phyloP scores from a whole-genome alignment of 176 grass and related monocot species.

The Ensete ventricosum region DNA sequence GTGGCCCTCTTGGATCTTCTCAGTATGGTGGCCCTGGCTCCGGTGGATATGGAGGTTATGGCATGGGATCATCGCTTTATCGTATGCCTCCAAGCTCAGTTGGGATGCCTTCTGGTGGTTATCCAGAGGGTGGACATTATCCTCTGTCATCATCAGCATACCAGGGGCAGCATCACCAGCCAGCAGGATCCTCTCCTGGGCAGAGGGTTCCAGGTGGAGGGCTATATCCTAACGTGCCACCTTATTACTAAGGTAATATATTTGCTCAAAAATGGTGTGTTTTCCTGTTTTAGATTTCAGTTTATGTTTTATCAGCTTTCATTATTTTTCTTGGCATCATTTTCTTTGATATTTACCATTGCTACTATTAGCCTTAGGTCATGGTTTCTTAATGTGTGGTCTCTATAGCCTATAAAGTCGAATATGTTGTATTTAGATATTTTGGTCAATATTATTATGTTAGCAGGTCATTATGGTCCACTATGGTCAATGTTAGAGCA shows the following conservation, averaged over 20 bases:
- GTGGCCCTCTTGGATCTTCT: conserved; percentile 22
- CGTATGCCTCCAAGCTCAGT: conserved; percentile 45
- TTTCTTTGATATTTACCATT: neutral
- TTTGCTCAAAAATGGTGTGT: neutral
- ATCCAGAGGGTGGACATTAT: conserved; percentile 62
- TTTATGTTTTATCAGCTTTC: neutral
- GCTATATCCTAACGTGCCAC: conserved; percentile 65
- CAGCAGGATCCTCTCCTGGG: conserved; percentile 44
- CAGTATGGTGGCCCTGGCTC: conserved; percentile 28
- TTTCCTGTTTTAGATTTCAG: neutral
- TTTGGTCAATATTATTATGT: too few relatives aligned
- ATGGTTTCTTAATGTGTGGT: neutral
- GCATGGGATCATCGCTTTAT: conserved; percentile 41
- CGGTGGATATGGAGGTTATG: conserved; percentile 59
- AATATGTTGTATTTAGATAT: too few relatives aligned
- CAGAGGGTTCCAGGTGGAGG: conserved; percentile 39
- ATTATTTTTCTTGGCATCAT: neutral
- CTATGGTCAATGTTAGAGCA: too few relatives aligned
- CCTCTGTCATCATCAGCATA: conserved; percentile 46
- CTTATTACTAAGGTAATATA: conserved; percentile 89
- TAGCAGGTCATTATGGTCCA: too few relatives aligned
- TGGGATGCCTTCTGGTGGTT: conserved; percentile 37
- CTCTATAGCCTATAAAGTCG: too few relatives aligned
- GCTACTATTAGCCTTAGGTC: neutral
- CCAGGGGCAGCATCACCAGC: conserved; percentile 51